These are phyloP conservation scores for Fusarium miscanthi DNA, from an alignment of 2,329 filamentous ascomycete genomes.

Conservation along the genomic window DNA sequence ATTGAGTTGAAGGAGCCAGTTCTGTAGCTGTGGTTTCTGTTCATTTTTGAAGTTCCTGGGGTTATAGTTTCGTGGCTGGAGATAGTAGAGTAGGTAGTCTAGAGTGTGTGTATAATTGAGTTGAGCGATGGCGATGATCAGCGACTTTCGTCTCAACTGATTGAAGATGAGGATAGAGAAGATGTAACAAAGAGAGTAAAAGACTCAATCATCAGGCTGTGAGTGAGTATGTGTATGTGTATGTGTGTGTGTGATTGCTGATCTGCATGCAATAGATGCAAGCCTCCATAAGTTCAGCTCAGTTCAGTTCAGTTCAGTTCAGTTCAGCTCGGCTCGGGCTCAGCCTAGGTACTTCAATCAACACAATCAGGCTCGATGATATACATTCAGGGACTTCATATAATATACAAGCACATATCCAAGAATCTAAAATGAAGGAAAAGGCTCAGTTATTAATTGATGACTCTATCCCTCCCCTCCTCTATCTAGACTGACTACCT, in stretches of 20 bases:
- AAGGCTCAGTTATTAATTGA: constrained; percentile 11
- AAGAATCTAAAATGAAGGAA: not conserved
- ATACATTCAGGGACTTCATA: not conserved
- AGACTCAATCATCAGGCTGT: not conserved
- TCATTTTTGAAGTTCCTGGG: constrained; percentile 21
- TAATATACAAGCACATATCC: not conserved
- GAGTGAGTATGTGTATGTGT: not conserved
- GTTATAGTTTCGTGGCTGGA: not conserved
- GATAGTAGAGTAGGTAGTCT: not conserved
- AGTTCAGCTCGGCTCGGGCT: not conserved
- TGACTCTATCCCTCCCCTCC: constrained; percentile 4
- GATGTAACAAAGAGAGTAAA: not conserved
- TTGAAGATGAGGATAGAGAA: not conserved
- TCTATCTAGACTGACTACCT: not conserved
- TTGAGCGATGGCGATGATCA: constrained; percentile 5
- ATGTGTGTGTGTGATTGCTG: not conserved
- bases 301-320: constrained; percentile 8
- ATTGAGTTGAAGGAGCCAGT: constrained; percentile 34
- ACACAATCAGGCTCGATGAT: constrained; percentile 5
- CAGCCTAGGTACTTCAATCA: not conserved
- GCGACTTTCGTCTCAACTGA: constrained; percentile 8
- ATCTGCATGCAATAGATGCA: constrained; percentile 4
- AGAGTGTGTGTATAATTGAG: constrained; percentile 1
- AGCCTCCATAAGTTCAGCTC: constrained; percentile 11
- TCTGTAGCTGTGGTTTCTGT: constrained; percentile 31